Base-by-base conservation (phyloP, 768 basidiomycete species). In the Leccinum pellstonianum region DNA sequence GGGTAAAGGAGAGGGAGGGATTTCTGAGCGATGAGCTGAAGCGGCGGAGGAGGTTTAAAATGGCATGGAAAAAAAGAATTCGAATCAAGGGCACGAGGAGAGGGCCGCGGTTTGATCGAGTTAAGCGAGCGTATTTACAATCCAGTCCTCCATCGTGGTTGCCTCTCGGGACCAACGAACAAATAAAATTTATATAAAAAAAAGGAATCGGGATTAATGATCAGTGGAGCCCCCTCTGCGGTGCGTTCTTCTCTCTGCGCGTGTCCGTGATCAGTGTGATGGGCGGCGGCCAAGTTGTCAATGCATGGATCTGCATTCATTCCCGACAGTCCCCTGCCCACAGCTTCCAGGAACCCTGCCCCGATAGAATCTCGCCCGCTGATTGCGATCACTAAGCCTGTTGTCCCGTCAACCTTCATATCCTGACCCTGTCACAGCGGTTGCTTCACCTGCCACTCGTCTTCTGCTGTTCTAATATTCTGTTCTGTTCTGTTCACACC, bases 31-130 rank as follows among this genome's bases (percentile, higher is more conserved):
- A 58, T 52, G 57, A 10, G 21, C 58, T 68, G 52, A 56, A 27
- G 43, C 31, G 58, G 62, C 66, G 67, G 67, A 64, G 64, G 58
- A 68, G 76, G 77, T 79, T 82, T 81, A 83, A 81, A 83, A 83
- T 81, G 81, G 78, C 73, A 81, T 75, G 75, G 76, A 80, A 85
- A 81, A 69, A 84, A 84, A 83, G 82, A 83, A 84, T 80, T 83
- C 80, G 80, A 81, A 83, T 78, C 76, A 70, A 76, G 81, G 82
- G 73, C 85, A 88, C 85, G 86, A 86, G 86, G 85, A 82, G 73
- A 71, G 73, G 67, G 72, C 74, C 72, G 72, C 71, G 74, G 74
- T 75, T 65, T 70, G 70, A 75, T 73, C 72, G 57, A 70, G 72
- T 73, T 73, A 73, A 75, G 73, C 72, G 72, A 73, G 69, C 51